Evolutionary conservation across 192 early-diverging fungal genomes (phyloP).

Genomic region (Coemansia sp.): DNA sequence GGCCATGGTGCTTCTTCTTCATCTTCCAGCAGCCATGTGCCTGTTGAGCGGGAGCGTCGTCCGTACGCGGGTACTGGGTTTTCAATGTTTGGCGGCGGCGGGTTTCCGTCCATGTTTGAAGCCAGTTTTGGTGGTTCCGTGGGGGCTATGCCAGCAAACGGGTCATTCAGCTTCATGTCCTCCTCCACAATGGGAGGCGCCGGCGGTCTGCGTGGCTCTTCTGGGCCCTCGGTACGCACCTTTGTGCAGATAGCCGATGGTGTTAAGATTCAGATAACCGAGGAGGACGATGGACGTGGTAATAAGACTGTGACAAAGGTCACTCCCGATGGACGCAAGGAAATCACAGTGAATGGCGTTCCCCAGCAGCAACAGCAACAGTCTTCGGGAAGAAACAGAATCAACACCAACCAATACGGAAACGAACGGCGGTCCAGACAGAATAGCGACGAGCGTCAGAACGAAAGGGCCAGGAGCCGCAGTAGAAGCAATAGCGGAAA

Average conservation of each 20-base stretch:
- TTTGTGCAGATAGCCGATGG: slow-evolving; percentile 50
- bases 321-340: slow-evolving; percentile 40
- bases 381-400: neutral
- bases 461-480: slow-evolving; percentile 7
- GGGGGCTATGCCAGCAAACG: slow-evolving; percentile 27
- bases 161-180: slow-evolving; percentile 55
- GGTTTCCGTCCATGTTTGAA: slow-evolving; percentile 35
- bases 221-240: slow-evolving; percentile 39
- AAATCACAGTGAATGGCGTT: slow-evolving; percentile 50
- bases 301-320: slow-evolving; percentile 48
- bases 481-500: slow-evolving; percentile 5
- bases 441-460: slow-evolving; percentile 16
- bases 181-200: slow-evolving; percentile 38
- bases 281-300: slow-evolving; percentile 50
- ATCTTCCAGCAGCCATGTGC: slow-evolving; percentile 3
- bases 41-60: slow-evolving; percentile 38
- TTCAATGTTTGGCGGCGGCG: slow-evolving; percentile 40
- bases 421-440: slow-evolving; percentile 4
- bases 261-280: slow-evolving; percentile 40
- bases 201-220: slow-evolving; percentile 28
- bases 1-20: neutral
- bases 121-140: slow-evolving; percentile 13
- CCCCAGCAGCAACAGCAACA: slow-evolving; percentile 21
- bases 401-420: slow-evolving; percentile 14
- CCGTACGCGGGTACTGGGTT: slow-evolving; percentile 41